Evolutionary conservation across 768 basidiomycete genomes (phyloP).

Genomic region (Calocera viscosa): DNA sequence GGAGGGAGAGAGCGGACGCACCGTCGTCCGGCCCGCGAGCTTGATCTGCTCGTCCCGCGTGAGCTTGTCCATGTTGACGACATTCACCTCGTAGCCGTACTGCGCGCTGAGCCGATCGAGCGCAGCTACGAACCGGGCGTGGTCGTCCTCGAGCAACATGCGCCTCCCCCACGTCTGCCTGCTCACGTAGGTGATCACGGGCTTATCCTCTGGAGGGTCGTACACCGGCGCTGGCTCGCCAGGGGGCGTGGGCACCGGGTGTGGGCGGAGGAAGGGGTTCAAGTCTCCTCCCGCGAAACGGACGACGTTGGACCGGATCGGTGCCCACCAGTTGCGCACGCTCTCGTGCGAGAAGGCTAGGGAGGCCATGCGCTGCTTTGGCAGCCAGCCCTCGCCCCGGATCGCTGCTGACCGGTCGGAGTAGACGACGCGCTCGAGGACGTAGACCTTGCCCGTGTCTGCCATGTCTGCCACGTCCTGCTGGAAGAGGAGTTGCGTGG

Average conservation of each 20-base stretch:
- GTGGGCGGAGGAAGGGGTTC: conserved; percentile 13
- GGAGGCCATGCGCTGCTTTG: conserved; percentile 64
- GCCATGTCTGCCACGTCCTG: conserved; percentile 76
- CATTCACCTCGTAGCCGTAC: conserved; percentile 76
- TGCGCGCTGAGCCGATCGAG: conserved; percentile 53
- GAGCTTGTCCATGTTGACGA: conserved; percentile 75
- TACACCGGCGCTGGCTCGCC: conserved; percentile 13
- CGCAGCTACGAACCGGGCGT: conserved; percentile 65
- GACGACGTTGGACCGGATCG: conserved; percentile 54
- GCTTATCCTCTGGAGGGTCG: conserved; percentile 31
- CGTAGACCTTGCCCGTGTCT: conserved; percentile 52
- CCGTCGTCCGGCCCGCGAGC: conserved; percentile 74
- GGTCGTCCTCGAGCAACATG: conserved; percentile 62
- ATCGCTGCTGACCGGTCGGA: conserved; percentile 80
- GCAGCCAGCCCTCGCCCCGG: conserved; percentile 49
- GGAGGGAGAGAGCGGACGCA: conserved; percentile 28
- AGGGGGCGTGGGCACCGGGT: neutral
- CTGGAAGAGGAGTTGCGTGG: conserved; percentile 62
- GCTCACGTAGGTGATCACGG: conserved; percentile 87
- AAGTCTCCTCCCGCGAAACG: conserved; percentile 47
- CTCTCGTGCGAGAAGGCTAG: conserved; percentile 65
- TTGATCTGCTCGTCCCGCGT: conserved; percentile 65
- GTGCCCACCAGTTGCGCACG: conserved; percentile 72
- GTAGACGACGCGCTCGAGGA: conserved; percentile 78
- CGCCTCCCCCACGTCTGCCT: conserved; percentile 80